phyloP scores from a whole-genome alignment of 2,329 filamentous ascomycete species.

The Hypoxylon sp. region DNA sequence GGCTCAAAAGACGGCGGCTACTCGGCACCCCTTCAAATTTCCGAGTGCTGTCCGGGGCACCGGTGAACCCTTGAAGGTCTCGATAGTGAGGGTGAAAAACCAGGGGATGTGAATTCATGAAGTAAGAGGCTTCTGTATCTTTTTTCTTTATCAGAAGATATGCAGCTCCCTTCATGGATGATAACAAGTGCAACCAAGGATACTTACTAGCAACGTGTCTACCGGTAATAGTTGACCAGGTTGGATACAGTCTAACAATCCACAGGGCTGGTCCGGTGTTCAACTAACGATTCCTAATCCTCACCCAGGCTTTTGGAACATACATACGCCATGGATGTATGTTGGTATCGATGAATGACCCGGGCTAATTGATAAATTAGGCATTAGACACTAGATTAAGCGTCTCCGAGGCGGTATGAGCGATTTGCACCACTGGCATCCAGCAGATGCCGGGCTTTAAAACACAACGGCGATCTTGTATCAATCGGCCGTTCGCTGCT shows the following conservation, averaged over 20 bases:
- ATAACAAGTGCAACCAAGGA: constrained; percentile 14
- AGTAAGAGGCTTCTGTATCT: constrained; percentile 39
- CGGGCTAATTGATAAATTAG: constrained; percentile 10
- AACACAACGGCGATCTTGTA: constrained; percentile 20
- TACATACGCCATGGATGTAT: constrained; percentile 9
- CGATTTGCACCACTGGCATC: constrained; percentile 25
- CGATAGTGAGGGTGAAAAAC: constrained; percentile 13
- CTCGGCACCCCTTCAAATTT: constrained; percentile 44
- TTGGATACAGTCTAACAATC: constrained; percentile 11
- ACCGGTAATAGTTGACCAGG: constrained; percentile 27
- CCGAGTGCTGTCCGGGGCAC: constrained; percentile 36
- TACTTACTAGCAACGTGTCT: constrained; percentile 23
- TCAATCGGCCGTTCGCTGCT: constrained; percentile 14
- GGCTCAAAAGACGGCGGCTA: constrained; percentile 40
- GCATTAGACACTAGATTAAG: constrained; percentile 27
- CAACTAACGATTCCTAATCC: constrained; percentile 29
- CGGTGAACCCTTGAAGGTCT: constrained; percentile 35
- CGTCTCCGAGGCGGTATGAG: constrained; percentile 25
- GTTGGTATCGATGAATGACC: constrained; percentile 8
- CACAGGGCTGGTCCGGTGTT: constrained; percentile 31
- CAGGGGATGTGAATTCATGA: constrained; percentile 38
- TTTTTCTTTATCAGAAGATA: constrained; percentile 41
- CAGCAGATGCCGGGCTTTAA: constrained; percentile 20
- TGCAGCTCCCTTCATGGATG: constrained; percentile 15
- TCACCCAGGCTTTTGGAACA: constrained; percentile 37